Base-by-base conservation (phyloP, 345 rosid species). In the Punica granatum region DNA sequence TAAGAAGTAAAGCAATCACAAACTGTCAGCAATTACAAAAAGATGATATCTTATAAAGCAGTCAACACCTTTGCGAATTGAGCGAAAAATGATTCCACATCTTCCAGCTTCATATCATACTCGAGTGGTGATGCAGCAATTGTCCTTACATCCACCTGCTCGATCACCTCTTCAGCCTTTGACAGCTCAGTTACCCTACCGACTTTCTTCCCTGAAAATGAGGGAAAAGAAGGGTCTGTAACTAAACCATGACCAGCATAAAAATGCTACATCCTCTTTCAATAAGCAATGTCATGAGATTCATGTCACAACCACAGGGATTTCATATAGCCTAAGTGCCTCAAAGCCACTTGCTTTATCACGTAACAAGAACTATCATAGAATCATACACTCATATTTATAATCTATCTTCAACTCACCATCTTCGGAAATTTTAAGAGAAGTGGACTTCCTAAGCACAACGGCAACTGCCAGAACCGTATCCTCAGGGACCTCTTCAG, bases 381-480 rank as follows among this genome's bases (percentile, higher is more conserved):
- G 36, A 60, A 14, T 28, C 16, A 60, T 60, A 60, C 18, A 26
- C 3, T 4, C 14, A 23, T 32, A 32, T 32, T 16, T 1, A 12
- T 19, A 42, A 14, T 5, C 6, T 23, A 60, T 39, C 32, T 26
- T 36, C 18, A 39, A 75, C 87, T 73, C 10, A 93, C 98, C 98
- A 72, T 93, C 98, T 49, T 90, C 97, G 7, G 98, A 90, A 69
- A 93, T 67, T 75, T 84, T 89, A 69, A 94, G 88, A 69, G 85
- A 77, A 59, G 84, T 43, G 30, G 99, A 94, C 66, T 79, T 82
- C 67, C 84, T 70, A 43, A 94, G 98, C 60, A 88, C 85, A 42
- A 88, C 87, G 33, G 92, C 99, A 69, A 91, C 99, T 14, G 88
- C 89, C 75, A 84, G 74, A 56, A 94, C 67, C 0, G 86, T 91